Conservation (phyloP, 169 alveolate genomes). For the Plasmodium adleri region DNA sequence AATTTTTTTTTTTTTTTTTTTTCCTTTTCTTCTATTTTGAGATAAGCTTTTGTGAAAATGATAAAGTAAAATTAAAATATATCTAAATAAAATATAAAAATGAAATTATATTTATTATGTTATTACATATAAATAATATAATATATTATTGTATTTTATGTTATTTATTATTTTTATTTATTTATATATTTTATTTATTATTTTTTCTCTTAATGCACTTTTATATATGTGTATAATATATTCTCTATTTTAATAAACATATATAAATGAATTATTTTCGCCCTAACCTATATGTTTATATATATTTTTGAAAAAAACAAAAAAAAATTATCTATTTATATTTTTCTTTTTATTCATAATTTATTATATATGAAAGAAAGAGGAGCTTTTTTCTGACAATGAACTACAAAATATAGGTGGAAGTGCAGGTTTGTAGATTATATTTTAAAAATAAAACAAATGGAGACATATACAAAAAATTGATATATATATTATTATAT, state of each 20-base stretch:
- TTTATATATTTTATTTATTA: too few relatives aligned
- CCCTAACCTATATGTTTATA: too few relatives aligned
- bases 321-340: background rate
- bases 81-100: constrained; percentile 2
- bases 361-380: constrained; percentile 39
- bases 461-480: too few relatives aligned
- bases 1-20: constrained; percentile 11
- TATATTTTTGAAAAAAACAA: background rate
- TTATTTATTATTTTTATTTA: too few relatives aligned
- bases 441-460: constrained; percentile 12
- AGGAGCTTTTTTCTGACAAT: constrained; percentile 37
- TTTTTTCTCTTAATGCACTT: too few relatives aligned
- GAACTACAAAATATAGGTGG: constrained; percentile 74
- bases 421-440: constrained; percentile 60
- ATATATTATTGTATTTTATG: too few relatives aligned
- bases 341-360: constrained; percentile 11
- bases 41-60: constrained; percentile 48
- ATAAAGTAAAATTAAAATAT: constrained; percentile 31
- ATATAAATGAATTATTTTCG: too few relatives aligned
- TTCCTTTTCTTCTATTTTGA: constrained; percentile 29
- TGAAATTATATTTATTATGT: too few relatives aligned
- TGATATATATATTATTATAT: too few relatives aligned
- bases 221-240: too few relatives aligned
- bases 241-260: too few relatives aligned
- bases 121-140: too few relatives aligned